Conservation (phyloP, 1,139 yeast genomes). For the Geotrichum fermentans region DNA sequence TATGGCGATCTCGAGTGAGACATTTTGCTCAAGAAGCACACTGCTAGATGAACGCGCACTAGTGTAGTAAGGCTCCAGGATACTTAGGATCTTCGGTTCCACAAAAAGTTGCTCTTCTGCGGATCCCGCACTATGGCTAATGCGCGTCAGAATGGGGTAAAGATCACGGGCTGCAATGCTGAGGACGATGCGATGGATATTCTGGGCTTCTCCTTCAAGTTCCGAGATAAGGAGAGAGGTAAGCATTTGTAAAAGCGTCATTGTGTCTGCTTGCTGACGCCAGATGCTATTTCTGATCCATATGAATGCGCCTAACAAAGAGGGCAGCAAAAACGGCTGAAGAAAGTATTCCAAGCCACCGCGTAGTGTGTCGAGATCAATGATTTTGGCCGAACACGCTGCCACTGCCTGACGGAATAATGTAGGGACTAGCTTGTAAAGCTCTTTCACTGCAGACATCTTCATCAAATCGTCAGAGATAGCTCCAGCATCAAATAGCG, state of each 20-base stretch:
- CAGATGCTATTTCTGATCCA: conserved; percentile 41
- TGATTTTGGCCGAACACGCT: conserved; percentile 53
- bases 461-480: conserved; percentile 77
- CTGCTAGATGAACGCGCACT: conserved; percentile 1
- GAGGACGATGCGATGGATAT: conserved; percentile 38
- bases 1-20: conserved; percentile 19
- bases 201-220: conserved; percentile 39
- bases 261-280: conserved; percentile 33
- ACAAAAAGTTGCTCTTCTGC: conserved; percentile 13
- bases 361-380: conserved; percentile 47
- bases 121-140: conserved; percentile 9
- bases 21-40: background rate
- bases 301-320: conserved; percentile 43
- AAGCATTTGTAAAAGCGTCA: conserved; percentile 34
- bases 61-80: conserved; percentile 17
- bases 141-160: conserved; percentile 23
- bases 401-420: conserved; percentile 68
- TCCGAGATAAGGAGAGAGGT: conserved; percentile 37
- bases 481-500: conserved; percentile 80
- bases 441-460: conserved; percentile 61
- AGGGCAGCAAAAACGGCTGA: conserved; percentile 53
- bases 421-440: conserved; percentile 63
- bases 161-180: conserved; percentile 34
- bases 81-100: conserved; percentile 17
- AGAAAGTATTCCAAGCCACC: conserved; percentile 63